Conservation (phyloP, 768 basidiomycete genomes). For the Asterophora lycoperdoides region DNA sequence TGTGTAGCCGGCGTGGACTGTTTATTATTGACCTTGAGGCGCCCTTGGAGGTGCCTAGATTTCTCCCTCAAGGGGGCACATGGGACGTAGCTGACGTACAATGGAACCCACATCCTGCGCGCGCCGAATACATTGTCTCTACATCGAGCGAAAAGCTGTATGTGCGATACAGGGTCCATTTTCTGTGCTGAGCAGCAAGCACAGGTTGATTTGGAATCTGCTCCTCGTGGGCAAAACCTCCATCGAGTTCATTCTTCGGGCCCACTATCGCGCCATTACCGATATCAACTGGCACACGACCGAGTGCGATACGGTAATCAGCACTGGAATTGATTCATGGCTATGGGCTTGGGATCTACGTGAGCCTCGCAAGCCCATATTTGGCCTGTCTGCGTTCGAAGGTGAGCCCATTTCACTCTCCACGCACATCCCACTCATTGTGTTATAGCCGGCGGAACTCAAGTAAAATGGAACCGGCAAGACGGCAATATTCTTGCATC, state of each 20-base stretch:
- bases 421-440: constrained; percentile 1
- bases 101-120: constrained; percentile 81
- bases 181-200: background rate
- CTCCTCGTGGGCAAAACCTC: constrained; percentile 65
- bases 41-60: constrained; percentile 83
- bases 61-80: constrained; percentile 92
- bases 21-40: constrained; percentile 94
- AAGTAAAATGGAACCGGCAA: constrained; percentile 95
- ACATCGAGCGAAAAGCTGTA: constrained; percentile 88
- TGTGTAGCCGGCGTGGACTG: constrained; percentile 70
- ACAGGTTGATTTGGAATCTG: constrained; percentile 93
- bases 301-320: constrained; percentile 81
- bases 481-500: constrained; percentile 87
- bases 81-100: constrained; percentile 95
- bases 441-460: constrained; percentile 77
- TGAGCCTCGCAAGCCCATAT: constrained; percentile 61
- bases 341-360: constrained; percentile 93
- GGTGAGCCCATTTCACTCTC: constrained; percentile 19
- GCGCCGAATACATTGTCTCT: constrained; percentile 79
- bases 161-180: constrained; percentile 20
- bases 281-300: constrained; percentile 97
- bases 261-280: constrained; percentile 93
- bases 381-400: constrained; percentile 59
- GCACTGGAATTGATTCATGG: constrained; percentile 92
- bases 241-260: constrained; percentile 80